Conservation (phyloP, 2,329 filamentous ascomycete species). For the Dothistroma pini region DNA sequence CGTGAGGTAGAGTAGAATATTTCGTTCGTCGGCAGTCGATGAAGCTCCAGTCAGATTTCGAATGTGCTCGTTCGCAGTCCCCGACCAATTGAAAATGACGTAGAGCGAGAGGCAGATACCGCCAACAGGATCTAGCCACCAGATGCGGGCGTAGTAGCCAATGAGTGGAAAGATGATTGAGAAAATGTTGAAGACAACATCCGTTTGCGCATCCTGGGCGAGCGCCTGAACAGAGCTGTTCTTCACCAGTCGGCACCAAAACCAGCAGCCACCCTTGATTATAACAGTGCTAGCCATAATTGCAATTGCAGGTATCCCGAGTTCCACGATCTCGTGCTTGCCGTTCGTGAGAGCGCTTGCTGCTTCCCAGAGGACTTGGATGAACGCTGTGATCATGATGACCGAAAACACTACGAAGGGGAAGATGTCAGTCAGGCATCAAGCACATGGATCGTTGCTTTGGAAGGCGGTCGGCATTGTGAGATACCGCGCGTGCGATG, state of each 20-base stretch:
- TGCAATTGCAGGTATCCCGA: conserved; percentile 66
- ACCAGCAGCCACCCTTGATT: conserved; percentile 77
- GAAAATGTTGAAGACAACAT: conserved; percentile 87
- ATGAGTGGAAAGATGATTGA: conserved; percentile 81
- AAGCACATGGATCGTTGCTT: too few species aligned
- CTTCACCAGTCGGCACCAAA: conserved; percentile 81
- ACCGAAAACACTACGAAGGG: conserved; percentile 65
- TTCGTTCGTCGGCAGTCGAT: conserved; percentile 75
- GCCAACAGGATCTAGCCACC: conserved; percentile 80
- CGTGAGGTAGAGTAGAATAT: conserved; percentile 81
- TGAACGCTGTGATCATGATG: conserved; percentile 82
- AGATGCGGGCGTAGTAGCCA: conserved; percentile 70
- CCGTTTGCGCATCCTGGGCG: conserved; percentile 63
- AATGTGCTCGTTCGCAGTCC: conserved; percentile 71
- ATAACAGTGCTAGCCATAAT: conserved; percentile 81
- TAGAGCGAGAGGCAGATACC: conserved; percentile 73
- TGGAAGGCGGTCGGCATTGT: too few species aligned
- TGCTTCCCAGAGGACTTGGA: conserved; percentile 71
- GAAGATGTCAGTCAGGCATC: too few species aligned
- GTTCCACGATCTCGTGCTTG: conserved; percentile 66
- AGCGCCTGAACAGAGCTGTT: conserved; percentile 84
- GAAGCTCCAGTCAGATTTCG: conserved; percentile 76
- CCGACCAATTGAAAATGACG: conserved; percentile 76
- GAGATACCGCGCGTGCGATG: not conserved
- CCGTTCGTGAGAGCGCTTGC: conserved; percentile 58